Base-by-base conservation (phyloP, 148 eudicot genomes). In the Arbutus unedo region DNA sequence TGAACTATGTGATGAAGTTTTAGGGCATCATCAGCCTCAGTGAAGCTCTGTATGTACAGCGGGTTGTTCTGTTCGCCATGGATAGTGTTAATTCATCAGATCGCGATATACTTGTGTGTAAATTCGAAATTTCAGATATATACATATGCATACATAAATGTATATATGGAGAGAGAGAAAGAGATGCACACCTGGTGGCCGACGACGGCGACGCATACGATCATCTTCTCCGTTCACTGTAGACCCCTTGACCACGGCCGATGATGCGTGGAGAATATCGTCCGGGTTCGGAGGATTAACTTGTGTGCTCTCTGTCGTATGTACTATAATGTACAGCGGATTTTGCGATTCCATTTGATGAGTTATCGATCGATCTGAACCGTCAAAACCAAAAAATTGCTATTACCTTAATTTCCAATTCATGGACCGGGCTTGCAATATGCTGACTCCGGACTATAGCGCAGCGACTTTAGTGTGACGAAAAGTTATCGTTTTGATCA, bases 1-100 rank as follows among this genome's bases (percentile, higher is more conserved):
- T 97, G 98, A 64, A 97, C 99, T 21, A 97, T 97, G 93, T 97
- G 98, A 87, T 97, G 98, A 82, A 97, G 98, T 89, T 97, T 97
- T 70, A 97, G 93, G 6, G 98, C 95, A 87, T 97, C 99, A 67
- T 97, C 99, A 6, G 93, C 96, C 79, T 94, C 97, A 0, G 98
- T 97, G 87, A 97, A 97, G 86, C 98, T 97, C 83, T 97, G 99
- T 38, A 97, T 91, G 80, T 97, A 97, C 3, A 94, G 87, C 3
- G 99, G 98, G 86, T 97, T 97, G 88, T 97, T 97, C 98, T 97
- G 93, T 57, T 64, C 68, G 70, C 66, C 81, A 47, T 18, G 43
- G 23, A 81, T 76, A 10, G 54, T 38, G 66, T n/a, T 45, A 55
- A 80, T 45, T 79, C 3, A 14, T 72, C 85, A 83, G 79, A 83